Evolutionary conservation across 2,329 filamentous ascomycete genomes (phyloP).

Genomic region (Phyllosticta capitalensis): DNA sequence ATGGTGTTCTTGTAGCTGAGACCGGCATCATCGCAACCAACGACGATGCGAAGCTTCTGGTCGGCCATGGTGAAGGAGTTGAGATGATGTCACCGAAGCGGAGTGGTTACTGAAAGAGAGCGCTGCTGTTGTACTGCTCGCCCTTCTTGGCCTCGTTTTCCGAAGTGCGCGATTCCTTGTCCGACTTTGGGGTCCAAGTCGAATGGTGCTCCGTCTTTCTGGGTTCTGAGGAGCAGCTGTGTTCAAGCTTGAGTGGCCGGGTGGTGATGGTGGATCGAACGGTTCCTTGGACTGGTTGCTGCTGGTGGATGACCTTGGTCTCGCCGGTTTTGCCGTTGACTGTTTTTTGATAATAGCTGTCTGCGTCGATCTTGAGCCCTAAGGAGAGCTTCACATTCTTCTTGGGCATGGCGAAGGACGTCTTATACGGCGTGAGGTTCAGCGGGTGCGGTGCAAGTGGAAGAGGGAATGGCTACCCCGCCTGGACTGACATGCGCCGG

Average conservation of each 20-base stretch:
- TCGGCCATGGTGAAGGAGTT: conserved; percentile 2
- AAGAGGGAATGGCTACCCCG: conserved; percentile 4
- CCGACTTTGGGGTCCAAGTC: conserved; percentile 5
- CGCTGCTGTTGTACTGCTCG: conserved; percentile 19
- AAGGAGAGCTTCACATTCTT: conserved; percentile 11
- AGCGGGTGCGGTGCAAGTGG: neutral
- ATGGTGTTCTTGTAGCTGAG: conserved; percentile 70
- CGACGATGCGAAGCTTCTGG: conserved; percentile 44
- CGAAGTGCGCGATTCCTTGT: conserved; percentile 6
- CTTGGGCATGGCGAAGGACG: conserved; percentile 8
- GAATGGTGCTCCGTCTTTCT: conserved; percentile 10
- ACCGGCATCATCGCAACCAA: conserved; percentile 63
- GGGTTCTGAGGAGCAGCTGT: conserved; percentile 7
- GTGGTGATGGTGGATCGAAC: conserved; percentile 25
- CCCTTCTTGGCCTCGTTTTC: conserved; percentile 3
- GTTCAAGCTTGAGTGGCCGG: conserved; percentile 25
- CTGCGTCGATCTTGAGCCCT: conserved; percentile 7
- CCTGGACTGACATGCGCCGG: conserved; percentile 5
- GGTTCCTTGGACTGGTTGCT: conserved; percentile 24
- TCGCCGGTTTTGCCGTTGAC: conserved; percentile 16
- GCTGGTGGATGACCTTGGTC: conserved; percentile 25
- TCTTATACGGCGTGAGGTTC: neutral
- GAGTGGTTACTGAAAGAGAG: conserved; percentile 2
- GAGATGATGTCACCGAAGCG: conserved; percentile 1
- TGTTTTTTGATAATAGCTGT: conserved; percentile 9